Conservation (phyloP, 2,329 filamentous ascomycete genomes). For the Exophiala sp. region DNA sequence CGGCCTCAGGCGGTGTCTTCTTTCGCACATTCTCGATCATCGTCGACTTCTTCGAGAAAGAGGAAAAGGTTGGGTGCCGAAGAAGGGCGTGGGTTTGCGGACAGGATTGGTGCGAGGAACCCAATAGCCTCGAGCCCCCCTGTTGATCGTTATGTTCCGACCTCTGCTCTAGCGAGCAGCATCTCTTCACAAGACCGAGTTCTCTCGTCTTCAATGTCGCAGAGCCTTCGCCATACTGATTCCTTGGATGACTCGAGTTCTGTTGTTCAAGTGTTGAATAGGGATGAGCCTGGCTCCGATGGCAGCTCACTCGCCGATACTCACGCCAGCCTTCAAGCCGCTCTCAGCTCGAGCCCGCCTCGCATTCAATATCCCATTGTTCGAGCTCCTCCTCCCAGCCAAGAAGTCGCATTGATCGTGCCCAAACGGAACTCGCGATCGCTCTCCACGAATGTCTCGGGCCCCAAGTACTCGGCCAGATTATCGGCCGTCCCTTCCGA, state of each 20-base stretch:
- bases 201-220: constrained; percentile 18
- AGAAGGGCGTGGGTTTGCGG: constrained; percentile 12
- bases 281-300: constrained; percentile 18
- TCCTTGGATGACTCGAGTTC: constrained; percentile 24
- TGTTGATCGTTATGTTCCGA: constrained; percentile 32
- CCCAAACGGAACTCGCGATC: constrained; percentile 32
- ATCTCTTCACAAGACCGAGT: constrained; percentile 12
- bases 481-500: constrained; percentile 44
- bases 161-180: constrained; percentile 30
- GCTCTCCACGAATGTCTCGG: constrained; percentile 32
- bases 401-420: constrained; percentile 35
- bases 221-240: constrained; percentile 13
- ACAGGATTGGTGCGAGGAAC: constrained; percentile 16
- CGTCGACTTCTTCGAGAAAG: constrained; percentile 33
- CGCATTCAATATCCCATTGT: constrained; percentile 31
- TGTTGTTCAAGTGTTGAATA: constrained; percentile 18
- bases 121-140: constrained; percentile 37
- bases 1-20: constrained; percentile 30
- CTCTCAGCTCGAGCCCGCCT: constrained; percentile 32
- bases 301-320: constrained; percentile 20
- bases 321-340: constrained; percentile 36
- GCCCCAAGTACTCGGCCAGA: constrained; percentile 38
- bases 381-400: constrained; percentile 36
- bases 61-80: constrained; percentile 23
- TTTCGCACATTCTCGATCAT: constrained; percentile 37